Evolutionary conservation across 768 basidiomycete species (phyloP), one percentile per base, ranked within the genome.

Genomic region (Xerocomellus dryophilus): DNA sequence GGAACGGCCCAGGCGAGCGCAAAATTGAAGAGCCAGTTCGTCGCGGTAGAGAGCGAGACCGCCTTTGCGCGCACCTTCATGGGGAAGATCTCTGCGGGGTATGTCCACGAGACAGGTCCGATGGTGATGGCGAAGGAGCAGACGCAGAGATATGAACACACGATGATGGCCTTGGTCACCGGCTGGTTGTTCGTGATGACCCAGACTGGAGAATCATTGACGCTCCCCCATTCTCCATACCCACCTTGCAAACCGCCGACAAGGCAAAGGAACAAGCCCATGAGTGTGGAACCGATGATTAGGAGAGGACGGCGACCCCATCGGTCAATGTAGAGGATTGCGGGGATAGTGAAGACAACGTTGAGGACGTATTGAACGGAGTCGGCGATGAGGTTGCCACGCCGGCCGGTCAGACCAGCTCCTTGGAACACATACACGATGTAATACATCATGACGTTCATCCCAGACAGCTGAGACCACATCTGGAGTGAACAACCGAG

Each of bases 281-380:
- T 88, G 52, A 82, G 65, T 4, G 82, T 68, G 3, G 83, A 81
- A 27, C 85, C 88, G 46, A 71, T 71, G 52, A 91, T 73, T 2
- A 91, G 74, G 76, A 90, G 85, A 7, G 88, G 88, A 18, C 88
- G 79, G 38, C 88, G 85, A 53, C 89, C 89, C 85, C 86, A 89
- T 69, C 74, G 78, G 68, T 91, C 89, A 61, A 89, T 87, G 72
- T 82, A 88, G 62, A 78, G 57, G 59, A 81, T 77, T 1, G 78
- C 78, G 9, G 78, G 78, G 25, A 80, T 53, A 56, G 74, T 74
- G 59, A 73, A 63, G 18, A 42, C 65, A 36, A 79, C 72, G 41
- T 77, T 75, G 51, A 76, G 68, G 41, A 76, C 73, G 50, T 75
- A 78, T 67, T 78, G 86, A 12, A 90, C 82, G 9, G 85, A 82